phyloP scores from a whole-genome alignment of 2,329 filamentous ascomycete species.

The Fusarium heterosporum region DNA sequence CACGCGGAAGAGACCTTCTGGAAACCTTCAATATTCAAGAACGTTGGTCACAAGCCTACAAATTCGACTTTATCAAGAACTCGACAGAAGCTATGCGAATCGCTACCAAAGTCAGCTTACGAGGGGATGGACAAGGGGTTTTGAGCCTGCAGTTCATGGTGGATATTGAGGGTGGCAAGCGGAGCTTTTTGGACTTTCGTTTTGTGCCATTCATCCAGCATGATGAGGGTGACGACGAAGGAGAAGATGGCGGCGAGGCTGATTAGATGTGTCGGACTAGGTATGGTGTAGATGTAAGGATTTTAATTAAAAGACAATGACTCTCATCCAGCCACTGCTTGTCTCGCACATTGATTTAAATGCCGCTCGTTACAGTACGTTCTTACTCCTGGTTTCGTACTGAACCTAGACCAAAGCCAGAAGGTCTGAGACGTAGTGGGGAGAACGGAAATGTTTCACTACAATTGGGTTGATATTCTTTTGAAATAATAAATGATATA shows the following conservation, averaged over 20 bases:
- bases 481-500: too few species aligned
- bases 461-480: too few species aligned
- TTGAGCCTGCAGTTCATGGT: constrained; percentile 97
- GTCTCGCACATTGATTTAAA: background rate
- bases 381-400: background rate
- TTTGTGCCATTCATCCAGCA: constrained; percentile 79
- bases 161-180: constrained; percentile 76
- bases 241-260: constrained; percentile 19
- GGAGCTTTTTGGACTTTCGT: constrained; percentile 84
- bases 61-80: constrained; percentile 86
- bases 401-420: background rate
- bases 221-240: constrained; percentile 58
- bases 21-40: constrained; percentile 77
- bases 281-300: constrained; percentile 3
- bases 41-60: constrained; percentile 78
- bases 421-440: too few species aligned
- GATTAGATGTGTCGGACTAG: constrained; percentile 15
- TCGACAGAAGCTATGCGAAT: constrained; percentile 93
- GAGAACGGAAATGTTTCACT: too few species aligned
- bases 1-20: constrained; percentile 72
- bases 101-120: constrained; percentile 90
- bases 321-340: constrained; percentile 4
- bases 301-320: constrained; percentile 8
- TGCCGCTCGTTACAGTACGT: background rate
- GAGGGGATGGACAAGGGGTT: constrained; percentile 89